Percentiles rank a stretch among this genome's conserved stretches.
These are phyloP conservation scores for Oemleria cerasiformis DNA, from an alignment of 306 rosid species.

Conservation along the genomic window DNA sequence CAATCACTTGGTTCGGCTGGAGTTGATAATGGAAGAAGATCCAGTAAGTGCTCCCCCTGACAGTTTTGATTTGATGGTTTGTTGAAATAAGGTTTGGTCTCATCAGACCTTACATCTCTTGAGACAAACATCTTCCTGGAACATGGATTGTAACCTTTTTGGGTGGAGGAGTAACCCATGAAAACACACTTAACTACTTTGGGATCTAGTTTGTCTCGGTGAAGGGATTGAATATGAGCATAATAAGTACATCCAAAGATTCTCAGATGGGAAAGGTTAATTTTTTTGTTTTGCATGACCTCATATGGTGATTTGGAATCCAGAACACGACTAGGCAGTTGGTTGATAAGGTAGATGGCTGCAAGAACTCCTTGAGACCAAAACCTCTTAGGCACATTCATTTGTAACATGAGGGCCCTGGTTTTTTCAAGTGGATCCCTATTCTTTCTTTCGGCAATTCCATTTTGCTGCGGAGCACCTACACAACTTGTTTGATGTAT, in stretches of 20 bases:
- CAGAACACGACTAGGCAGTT: not conserved
- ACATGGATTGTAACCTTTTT: not conserved
- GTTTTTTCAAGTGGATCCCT: too few relatives aligned
- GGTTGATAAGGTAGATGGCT: not conserved
- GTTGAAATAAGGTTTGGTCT: not conserved
- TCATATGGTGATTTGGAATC: not conserved
- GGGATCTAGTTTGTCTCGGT: not conserved
- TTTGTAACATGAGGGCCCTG: too few relatives aligned
- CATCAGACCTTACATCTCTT: not conserved
- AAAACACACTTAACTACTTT: not conserved
- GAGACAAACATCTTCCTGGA: not conserved
- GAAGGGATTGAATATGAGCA: not conserved
- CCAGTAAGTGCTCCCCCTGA: not conserved
- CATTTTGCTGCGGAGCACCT: too few relatives aligned
- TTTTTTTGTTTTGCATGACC: not conserved
- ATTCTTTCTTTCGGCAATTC: too few relatives aligned
- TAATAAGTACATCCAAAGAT: not conserved
- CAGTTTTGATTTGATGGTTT: not conserved
- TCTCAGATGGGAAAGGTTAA: not conserved
- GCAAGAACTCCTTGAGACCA: too few relatives aligned
- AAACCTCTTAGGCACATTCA: too few relatives aligned
- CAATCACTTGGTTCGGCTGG: not conserved
- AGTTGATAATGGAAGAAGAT: not conserved
- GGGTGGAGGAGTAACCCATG: not conserved
- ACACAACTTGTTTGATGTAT: too few relatives aligned